A percentile compares a stretch with the other conserved stretches of the same genome.
Conservation (phyloP, 1,139 yeast species). For the Lodderomyces margitis region DNA sequence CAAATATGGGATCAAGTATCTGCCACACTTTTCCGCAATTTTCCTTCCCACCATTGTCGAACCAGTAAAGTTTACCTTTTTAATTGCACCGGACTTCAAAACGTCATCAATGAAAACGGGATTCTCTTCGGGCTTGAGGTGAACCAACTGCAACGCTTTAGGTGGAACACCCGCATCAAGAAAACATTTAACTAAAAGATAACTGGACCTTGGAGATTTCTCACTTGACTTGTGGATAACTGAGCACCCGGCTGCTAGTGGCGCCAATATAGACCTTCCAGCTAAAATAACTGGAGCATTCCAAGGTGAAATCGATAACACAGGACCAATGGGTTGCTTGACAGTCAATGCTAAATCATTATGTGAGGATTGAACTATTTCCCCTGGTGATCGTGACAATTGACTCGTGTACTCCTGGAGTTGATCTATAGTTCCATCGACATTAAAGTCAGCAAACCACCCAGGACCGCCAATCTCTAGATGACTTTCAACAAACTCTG, state of each 20-base stretch:
- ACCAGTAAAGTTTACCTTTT: slow-evolving; percentile 45
- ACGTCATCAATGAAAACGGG: slow-evolving; percentile 23
- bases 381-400: slow-evolving; percentile 24
- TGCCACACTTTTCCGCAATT: slow-evolving; percentile 34
- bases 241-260: slow-evolving; percentile 51
- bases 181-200: slow-evolving; percentile 31
- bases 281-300: slow-evolving; percentile 46
- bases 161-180: slow-evolving; percentile 40
- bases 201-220: slow-evolving; percentile 30
- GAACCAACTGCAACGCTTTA: slow-evolving; percentile 34
- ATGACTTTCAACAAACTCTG: slow-evolving; percentile 25
- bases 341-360: slow-evolving; percentile 30
- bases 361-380: slow-evolving; percentile 18
- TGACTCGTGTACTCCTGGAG: slow-evolving; percentile 23
- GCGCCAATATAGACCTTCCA: slow-evolving; percentile 39
- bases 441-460: slow-evolving; percentile 38
- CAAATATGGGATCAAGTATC: slow-evolving; percentile 33
- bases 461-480: slow-evolving; percentile 36
- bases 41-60: slow-evolving; percentile 37
- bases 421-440: slow-evolving; percentile 24
- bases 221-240: slow-evolving; percentile 44
- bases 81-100: slow-evolving; percentile 25
- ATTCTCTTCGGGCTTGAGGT: slow-evolving; percentile 27
- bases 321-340: slow-evolving; percentile 44
- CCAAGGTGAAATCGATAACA: slow-evolving; percentile 47